Percentiles rank a stretch among this genome's conserved stretches.
Conservation (phyloP, 1,284 basidiomycete genomes). For the Marasmius fiardii region DNA sequence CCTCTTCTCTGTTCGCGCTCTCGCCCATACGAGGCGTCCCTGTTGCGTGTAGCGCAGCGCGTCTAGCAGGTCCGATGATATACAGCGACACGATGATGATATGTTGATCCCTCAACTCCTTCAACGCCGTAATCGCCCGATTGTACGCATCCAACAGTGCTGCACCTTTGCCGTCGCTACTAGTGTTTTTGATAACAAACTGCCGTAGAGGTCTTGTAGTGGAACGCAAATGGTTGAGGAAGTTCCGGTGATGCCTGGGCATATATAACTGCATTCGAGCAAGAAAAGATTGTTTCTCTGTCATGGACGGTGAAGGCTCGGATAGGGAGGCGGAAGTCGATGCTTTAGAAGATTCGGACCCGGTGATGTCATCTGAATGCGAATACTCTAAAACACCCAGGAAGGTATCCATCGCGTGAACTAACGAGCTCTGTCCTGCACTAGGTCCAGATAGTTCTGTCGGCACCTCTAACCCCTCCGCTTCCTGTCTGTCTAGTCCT, state of each 20-base stretch:
- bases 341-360: conserved; percentile 16
- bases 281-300: conserved; percentile 52
- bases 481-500: conserved; percentile 61
- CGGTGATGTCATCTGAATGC: conserved; percentile 29
- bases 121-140: conserved; percentile 64
- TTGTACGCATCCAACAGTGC: conserved; percentile 66
- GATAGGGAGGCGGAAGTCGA: conserved; percentile 15
- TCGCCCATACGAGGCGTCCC: conserved; percentile 15
- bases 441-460: conserved; percentile 81
- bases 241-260: conserved; percentile 84
- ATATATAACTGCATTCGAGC: conserved; percentile 85
- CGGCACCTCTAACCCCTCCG: conserved; percentile 45
- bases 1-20: conserved; percentile 7
- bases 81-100: conserved; percentile 81
- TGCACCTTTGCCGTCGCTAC: conserved; percentile 13
- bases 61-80: conserved; percentile 65
- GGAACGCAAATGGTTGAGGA: conserved; percentile 69
- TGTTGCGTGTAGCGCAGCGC: conserved; percentile 28
- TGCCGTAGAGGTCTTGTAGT: conserved; percentile 52
- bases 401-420: conserved; percentile 90
- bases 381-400: conserved; percentile 76
- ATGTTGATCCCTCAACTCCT: conserved; percentile 79
- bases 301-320: conserved; percentile 14
- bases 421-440: conserved; percentile 87
- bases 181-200: conserved; percentile 27